phyloP scores from a whole-genome alignment of 257 asterid species.

The Asclepias syriaca region DNA sequence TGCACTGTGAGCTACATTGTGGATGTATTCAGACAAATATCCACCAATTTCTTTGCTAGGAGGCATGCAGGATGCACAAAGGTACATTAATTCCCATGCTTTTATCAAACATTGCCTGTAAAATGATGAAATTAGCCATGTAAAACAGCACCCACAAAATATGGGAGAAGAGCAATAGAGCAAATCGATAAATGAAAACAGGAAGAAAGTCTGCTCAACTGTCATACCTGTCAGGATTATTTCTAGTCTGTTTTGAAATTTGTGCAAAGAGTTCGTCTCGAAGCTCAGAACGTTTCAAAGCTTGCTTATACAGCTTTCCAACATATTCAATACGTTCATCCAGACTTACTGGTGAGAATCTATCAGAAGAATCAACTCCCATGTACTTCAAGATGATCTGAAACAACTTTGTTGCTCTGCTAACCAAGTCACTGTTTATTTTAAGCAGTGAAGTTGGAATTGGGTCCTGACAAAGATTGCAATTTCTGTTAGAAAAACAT shows the following conservation, averaged over 20 bases:
- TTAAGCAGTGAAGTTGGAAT: slow-evolving; percentile 83
- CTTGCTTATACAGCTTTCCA: slow-evolving; percentile 81
- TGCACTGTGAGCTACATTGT: slow-evolving; percentile 61
- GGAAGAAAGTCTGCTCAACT: neutral
- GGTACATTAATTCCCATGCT: slow-evolving; percentile 96
- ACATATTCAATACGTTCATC: slow-evolving; percentile 84
- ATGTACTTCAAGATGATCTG: slow-evolving; percentile 82
- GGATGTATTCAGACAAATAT: slow-evolving; percentile 79
- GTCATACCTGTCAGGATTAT: slow-evolving; percentile 70
- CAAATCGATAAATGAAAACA: neutral
- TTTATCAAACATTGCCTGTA: slow-evolving; percentile 64
- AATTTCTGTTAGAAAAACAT: slow-evolving; percentile 16
- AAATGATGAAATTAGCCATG: slow-evolving; percentile 4
- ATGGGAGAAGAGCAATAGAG: slow-evolving; percentile 1
- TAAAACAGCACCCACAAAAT: slow-evolving; percentile 16
- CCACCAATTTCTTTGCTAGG: slow-evolving; percentile 96
- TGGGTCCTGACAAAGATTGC: slow-evolving; percentile 63
- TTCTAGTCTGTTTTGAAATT: slow-evolving; percentile 90
- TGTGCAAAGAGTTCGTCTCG: slow-evolving; percentile 95
- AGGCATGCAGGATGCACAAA: slow-evolving; percentile 97
- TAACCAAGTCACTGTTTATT: slow-evolving; percentile 67
- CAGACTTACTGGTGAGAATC: slow-evolving; percentile 45
- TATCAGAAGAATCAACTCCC: slow-evolving; percentile 82
- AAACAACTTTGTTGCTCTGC: slow-evolving; percentile 85
- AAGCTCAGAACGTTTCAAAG: slow-evolving; percentile 88